These are phyloP conservation scores for Aspergillus incahuasiensis DNA, from an alignment of 495 filamentous ascomycete species.

Conservation along the genomic window DNA sequence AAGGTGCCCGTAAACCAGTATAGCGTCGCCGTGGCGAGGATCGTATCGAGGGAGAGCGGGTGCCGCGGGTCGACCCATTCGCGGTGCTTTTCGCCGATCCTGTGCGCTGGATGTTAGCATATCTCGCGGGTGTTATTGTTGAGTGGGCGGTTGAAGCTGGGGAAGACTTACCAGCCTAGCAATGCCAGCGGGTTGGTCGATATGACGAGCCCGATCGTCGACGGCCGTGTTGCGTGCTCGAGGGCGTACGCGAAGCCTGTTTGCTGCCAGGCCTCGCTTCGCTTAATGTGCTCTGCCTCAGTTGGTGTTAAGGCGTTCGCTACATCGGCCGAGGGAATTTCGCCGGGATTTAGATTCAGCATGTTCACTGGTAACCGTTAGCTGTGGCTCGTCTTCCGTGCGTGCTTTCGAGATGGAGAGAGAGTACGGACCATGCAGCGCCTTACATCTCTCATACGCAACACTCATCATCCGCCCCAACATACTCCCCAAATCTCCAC, in stretches of 20 bases:
- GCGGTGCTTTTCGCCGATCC: slow-evolving; percentile 64
- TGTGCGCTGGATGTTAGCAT: neutral
- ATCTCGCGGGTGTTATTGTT: too few species aligned
- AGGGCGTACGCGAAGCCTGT: slow-evolving; percentile 48
- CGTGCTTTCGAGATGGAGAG: neutral
- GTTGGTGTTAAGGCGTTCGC: slow-evolving; percentile 23
- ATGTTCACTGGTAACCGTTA: slow-evolving; percentile 33
- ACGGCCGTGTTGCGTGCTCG: slow-evolving; percentile 55
- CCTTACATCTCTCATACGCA: slow-evolving; percentile 38
- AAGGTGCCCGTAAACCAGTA: slow-evolving; percentile 65
- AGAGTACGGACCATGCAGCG: slow-evolving; percentile 28
- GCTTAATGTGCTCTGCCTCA: slow-evolving; percentile 21
- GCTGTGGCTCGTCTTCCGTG: neutral
- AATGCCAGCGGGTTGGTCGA: slow-evolving; percentile 55
- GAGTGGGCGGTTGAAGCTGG: too few species aligned
- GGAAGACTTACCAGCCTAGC: slow-evolving; percentile 50
- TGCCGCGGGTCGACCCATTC: slow-evolving; percentile 51
- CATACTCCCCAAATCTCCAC: slow-evolving; percentile 60
- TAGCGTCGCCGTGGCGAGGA: slow-evolving; percentile 51
- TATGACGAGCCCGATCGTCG: slow-evolving; percentile 58
- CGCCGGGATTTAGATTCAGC: slow-evolving; percentile 49
- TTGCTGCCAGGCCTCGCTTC: neutral
- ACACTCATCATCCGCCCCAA: slow-evolving; percentile 42
- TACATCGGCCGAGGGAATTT: slow-evolving; percentile 33
- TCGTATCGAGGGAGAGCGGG: slow-evolving; percentile 46